Conservation (phyloP, 2,329 filamentous ascomycete species). For the Raffaelea arxii region DNA sequence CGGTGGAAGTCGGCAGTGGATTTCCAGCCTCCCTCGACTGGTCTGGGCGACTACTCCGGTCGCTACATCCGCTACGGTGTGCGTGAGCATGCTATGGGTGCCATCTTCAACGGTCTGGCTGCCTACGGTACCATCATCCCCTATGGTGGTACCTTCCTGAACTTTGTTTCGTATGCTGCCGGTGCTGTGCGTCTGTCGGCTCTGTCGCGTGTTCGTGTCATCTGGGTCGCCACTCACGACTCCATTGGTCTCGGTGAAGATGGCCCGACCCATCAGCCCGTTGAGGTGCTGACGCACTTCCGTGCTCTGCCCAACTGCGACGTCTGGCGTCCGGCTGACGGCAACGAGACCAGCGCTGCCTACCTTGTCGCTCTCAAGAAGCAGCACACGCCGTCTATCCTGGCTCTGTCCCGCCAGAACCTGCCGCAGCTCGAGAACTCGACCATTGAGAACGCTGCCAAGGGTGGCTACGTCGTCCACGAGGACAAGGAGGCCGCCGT, state of each 20-base stretch:
- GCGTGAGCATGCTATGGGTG: constrained; percentile 85
- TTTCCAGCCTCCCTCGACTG: constrained; percentile 84
- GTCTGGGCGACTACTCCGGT: constrained; percentile 75
- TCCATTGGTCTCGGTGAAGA: constrained; percentile 99
- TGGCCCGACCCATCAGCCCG: constrained; percentile 96
- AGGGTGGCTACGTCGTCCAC: constrained; percentile 88
- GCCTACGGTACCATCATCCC: constrained; percentile 94
- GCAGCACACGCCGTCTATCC: constrained; percentile 81
- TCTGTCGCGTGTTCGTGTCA: constrained; percentile 78
- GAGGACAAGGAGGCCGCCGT: constrained; percentile 77
- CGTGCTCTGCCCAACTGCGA: constrained; percentile 97
- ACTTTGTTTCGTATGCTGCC: constrained; percentile 97
- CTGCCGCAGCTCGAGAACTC: constrained; percentile 95
- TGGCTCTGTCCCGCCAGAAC: constrained; percentile 96
- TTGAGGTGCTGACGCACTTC: constrained; percentile 97
- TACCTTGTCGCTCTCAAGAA: constrained; percentile 93
- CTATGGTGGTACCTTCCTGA: constrained; percentile 93
- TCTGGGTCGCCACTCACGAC: constrained; percentile 98
- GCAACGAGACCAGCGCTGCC: constrained; percentile 94
- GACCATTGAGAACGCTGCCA: constrained; percentile 76
- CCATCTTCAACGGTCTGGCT: constrained; percentile 88
- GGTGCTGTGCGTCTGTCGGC: constrained; percentile 91
- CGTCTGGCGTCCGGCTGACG: constrained; percentile 98
- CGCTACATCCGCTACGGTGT: constrained; percentile 92
- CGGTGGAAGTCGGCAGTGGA: constrained; percentile 95